A percentile compares a stretch with the other conserved stretches of the same genome.
These are phyloP conservation scores for Paraurostyla sp. DNA, from an alignment of 73 alveolate species.

Conservation along the genomic window DNA sequence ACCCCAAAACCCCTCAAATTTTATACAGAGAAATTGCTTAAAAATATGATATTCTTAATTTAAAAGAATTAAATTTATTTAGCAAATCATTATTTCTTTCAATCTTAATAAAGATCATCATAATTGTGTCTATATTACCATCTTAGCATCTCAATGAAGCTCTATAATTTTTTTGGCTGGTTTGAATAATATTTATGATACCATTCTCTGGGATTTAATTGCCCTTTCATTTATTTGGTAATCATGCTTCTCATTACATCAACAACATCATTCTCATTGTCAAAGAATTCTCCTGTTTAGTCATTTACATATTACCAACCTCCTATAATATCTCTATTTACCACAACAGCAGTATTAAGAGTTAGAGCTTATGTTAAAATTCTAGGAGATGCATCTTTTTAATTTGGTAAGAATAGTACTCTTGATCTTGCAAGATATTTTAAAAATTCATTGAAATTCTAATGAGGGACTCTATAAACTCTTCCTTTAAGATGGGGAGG, in stretches of 20 bases:
- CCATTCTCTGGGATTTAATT: neutral
- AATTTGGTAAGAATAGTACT: neutral
- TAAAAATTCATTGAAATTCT: neutral
- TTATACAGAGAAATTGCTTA: too few relatives aligned
- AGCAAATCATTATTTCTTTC: too few relatives aligned
- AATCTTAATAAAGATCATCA: too few relatives aligned
- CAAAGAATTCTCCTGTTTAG: constrained; percentile 8
- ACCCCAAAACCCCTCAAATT: too few relatives aligned
- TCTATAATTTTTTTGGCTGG: neutral
- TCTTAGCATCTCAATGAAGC: constrained; percentile 1
- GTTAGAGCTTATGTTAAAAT: constrained; percentile 4
- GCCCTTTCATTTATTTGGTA: neutral
- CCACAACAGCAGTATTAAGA: neutral
- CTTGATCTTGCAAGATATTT: neutral
- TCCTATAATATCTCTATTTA: constrained; percentile 25
- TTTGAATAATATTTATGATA: neutral
- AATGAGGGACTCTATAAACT: neutral
- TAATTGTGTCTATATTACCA: too few relatives aligned
- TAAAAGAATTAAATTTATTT: too few relatives aligned
- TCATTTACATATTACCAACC: constrained; percentile 24
- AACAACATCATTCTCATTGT: neutral
- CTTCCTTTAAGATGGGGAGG: neutral
- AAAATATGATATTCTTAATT: too few relatives aligned
- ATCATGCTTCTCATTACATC: neutral
- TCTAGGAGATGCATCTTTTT: neutral